A percentile compares a stretch with the other conserved stretches of the same genome.
These are phyloP conservation scores for Aspergillus sp. DNA, from an alignment of 2,329 filamentous ascomycete genomes.

Conservation along the genomic window DNA sequence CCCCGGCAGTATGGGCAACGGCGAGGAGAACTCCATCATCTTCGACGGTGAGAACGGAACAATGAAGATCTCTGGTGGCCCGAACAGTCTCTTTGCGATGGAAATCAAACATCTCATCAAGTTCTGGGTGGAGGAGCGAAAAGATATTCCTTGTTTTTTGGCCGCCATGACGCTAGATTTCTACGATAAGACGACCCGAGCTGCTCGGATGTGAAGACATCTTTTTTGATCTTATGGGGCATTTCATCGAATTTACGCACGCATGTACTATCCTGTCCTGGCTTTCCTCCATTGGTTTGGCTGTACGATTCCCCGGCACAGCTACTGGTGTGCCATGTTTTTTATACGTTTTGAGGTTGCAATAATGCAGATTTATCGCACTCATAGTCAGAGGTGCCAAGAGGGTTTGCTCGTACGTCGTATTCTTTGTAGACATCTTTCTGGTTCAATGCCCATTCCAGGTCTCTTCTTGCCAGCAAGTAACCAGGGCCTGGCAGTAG, in stretches of 20 bases:
- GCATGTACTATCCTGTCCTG: background rate
- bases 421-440: no score
- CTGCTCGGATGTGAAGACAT: conserved; percentile 30
- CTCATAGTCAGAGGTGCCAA: no score
- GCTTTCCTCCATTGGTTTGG: conserved; percentile 5
- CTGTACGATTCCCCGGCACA: conserved; percentile 27
- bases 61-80: conserved; percentile 95
- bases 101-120: conserved; percentile 84
- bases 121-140: conserved; percentile 93
- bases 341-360: background rate
- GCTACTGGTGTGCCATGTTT: conserved; percentile 21
- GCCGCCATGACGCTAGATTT: conserved; percentile 91
- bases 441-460: no score
- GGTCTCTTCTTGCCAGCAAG: no score
- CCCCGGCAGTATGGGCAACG: conserved; percentile 43
- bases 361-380: no score
- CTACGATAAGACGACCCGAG: conserved; percentile 62
- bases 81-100: conserved; percentile 77
- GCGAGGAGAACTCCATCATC: conserved; percentile 60
- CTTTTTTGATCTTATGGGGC: conserved; percentile 1
- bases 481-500: no score
- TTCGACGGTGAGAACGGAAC: conserved; percentile 93
- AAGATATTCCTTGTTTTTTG: conserved; percentile 89
- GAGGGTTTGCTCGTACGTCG: no score
- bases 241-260: conserved; percentile 1